A percentile compares a stretch with the other conserved stretches of the same genome.
Evolutionary conservation across 2,329 filamentous ascomycete genomes (phyloP).

Genomic region (Trichophyton verrucosum): DNA sequence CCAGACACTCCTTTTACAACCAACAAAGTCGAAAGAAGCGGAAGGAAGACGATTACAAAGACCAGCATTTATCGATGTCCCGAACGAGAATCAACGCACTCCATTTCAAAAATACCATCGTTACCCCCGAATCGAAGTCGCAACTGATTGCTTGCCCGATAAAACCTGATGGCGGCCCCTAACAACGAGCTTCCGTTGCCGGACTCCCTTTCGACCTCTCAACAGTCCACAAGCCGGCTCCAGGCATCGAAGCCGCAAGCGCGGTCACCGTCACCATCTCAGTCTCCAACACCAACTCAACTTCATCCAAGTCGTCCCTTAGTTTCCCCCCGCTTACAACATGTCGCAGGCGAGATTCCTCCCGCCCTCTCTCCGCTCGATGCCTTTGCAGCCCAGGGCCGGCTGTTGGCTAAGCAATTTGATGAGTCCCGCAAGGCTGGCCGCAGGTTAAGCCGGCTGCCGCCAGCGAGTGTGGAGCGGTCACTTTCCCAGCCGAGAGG

Average conservation of each 20-base stretch:
- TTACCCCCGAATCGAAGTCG: not conserved
- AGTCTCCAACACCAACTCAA: not conserved
- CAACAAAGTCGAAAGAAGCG: not conserved
- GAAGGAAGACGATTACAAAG: not conserved
- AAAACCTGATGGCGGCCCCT: not conserved
- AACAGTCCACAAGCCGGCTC: not conserved
- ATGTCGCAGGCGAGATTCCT: constrained; percentile 62
- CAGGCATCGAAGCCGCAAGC: not conserved
- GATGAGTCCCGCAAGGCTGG: constrained; percentile 64
- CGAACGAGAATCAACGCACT: not conserved
- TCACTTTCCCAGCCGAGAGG: constrained; percentile 67
- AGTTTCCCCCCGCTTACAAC: constrained; percentile 57
- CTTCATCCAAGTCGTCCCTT: not conserved
- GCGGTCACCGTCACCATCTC: not conserved
- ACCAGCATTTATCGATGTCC: not conserved
- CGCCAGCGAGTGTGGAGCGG: constrained; percentile 69
- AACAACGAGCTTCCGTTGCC: not conserved
- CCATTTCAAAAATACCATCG: not conserved
- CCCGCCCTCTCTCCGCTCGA: constrained; percentile 89
- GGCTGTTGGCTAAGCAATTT: constrained; percentile 73
- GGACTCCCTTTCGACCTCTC: not conserved
- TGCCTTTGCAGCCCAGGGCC: constrained; percentile 85
- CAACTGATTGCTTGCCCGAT: not conserved
- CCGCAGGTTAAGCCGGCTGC: constrained; percentile 70
- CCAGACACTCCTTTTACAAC: not conserved